phyloP scores from a whole-genome alignment of 164 flowering plant species.

The Liriodendron chinense region DNA sequence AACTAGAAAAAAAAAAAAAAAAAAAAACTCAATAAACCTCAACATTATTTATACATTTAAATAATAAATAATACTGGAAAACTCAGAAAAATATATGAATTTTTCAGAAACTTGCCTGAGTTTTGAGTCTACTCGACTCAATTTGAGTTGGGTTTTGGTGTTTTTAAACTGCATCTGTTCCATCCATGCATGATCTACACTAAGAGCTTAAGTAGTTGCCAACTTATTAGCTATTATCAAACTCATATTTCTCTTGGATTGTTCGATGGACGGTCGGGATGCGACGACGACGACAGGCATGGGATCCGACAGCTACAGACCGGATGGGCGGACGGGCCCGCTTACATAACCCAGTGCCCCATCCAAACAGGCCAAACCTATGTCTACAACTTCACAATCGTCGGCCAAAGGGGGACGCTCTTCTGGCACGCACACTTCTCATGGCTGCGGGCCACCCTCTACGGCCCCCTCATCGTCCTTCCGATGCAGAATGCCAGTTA shows the following conservation, averaged over 20 bases:
- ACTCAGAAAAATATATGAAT: too few species aligned
- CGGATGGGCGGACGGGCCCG: conserved; percentile 64
- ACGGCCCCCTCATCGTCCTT: conserved; percentile 55
- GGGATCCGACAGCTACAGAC: conserved; percentile 46
- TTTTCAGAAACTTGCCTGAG: too few species aligned
- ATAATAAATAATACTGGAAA: too few species aligned
- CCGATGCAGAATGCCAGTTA: conserved; percentile 38
- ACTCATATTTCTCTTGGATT: neutral
- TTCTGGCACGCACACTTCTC: conserved; percentile 58
- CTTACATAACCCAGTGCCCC: conserved; percentile 59
- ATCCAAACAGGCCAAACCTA: conserved; percentile 49
- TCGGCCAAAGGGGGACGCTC: conserved; percentile 57
- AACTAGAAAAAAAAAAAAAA: too few species aligned
- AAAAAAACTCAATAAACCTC: too few species aligned
- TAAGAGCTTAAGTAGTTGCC: too few species aligned
- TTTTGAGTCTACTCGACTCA: too few species aligned
- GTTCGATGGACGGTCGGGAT: neutral
- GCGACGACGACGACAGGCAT: conserved; percentile 37
- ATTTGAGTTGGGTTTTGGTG: too few species aligned
- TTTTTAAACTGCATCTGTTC: too few species aligned
- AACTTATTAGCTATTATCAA: neutral
- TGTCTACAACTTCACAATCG: conserved; percentile 51
- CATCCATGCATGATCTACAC: too few species aligned
- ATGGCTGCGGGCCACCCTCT: conserved; percentile 50
- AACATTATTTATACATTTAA: too few species aligned